These are phyloP conservation scores for Pterocarpus macrocarpus DNA, from an alignment of 306 rosid species.

Conservation along the genomic window DNA sequence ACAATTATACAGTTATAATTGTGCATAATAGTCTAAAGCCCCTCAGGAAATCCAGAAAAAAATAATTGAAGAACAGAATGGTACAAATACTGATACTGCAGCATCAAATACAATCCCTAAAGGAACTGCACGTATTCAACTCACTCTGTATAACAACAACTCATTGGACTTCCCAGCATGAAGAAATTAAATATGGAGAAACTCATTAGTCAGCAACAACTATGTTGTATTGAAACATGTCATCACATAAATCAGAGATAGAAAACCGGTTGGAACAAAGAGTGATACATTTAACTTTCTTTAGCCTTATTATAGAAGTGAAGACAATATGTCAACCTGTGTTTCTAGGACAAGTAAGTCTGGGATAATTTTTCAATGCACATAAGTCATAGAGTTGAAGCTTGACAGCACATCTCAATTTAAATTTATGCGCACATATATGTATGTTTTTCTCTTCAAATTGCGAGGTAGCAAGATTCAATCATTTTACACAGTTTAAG, in stretches of 20 bases:
- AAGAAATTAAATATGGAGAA: neutral
- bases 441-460: conserved; percentile 11
- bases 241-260: conserved; percentile 13
- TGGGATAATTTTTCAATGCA: conserved; percentile 1
- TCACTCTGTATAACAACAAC: conserved; percentile 8
- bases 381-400: too few relatives aligned
- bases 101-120: conserved; percentile 33
- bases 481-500: conserved; percentile 22
- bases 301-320: neutral
- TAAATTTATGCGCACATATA: neutral
- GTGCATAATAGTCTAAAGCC: conserved; percentile 24
- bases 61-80: conserved; percentile 9
- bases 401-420: conserved; percentile 1
- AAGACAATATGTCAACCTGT: neutral
- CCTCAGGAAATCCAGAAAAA: conserved; percentile 23
- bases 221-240: conserved; percentile 7
- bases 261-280: neutral
- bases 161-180: conserved; percentile 29
- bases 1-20: conserved; percentile 32
- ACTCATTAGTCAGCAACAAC: conserved; percentile 8
- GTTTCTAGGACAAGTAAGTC: conserved; percentile 13
- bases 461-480: neutral
- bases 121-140: conserved; percentile 19
- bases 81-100: conserved; percentile 24
- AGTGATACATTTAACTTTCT: conserved; percentile 4